Evolutionary conservation across 176 grass and related monocot species (phyloP).

Genomic region (Oropetium thomaeum): DNA sequence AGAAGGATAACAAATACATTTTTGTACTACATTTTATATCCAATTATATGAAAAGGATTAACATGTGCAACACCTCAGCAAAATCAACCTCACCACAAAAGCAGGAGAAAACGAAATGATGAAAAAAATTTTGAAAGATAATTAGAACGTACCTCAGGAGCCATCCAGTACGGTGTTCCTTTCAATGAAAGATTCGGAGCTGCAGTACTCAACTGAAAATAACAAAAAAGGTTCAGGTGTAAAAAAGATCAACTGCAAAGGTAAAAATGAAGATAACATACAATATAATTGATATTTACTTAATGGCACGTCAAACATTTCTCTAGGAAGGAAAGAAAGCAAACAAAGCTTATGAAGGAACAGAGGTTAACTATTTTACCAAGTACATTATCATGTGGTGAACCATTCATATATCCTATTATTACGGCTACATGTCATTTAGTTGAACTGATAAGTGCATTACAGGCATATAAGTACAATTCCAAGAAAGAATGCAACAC

Average conservation of each 20-base stretch:
- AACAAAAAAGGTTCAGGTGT: constrained; percentile 18
- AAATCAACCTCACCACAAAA: constrained; percentile 9
- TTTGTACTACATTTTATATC: not conserved
- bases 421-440: not conserved
- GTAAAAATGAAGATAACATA: constrained; percentile 2
- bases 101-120: not conserved
- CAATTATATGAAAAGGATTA: constrained; percentile 10
- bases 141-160: constrained; percentile 68
- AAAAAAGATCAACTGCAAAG: constrained; percentile 13
- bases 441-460: not conserved
- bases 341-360: not conserved
- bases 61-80: not conserved
- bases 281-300: constrained; percentile 12
- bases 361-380: not conserved
- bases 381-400: not conserved
- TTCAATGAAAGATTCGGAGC: constrained; percentile 85
- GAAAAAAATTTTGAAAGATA: constrained; percentile 19
- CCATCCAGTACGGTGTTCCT: constrained; percentile 99
- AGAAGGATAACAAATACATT: not conserved
- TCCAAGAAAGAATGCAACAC: not conserved
- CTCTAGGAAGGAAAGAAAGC: not conserved
- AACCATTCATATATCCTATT: not conserved
- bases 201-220: constrained; percentile 68
- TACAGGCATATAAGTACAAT: not conserved
- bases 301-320: not conserved